Conservation (phyloP, 1,284 basidiomycete species). For the Ceratorhiza oryzae-sativae region DNA sequence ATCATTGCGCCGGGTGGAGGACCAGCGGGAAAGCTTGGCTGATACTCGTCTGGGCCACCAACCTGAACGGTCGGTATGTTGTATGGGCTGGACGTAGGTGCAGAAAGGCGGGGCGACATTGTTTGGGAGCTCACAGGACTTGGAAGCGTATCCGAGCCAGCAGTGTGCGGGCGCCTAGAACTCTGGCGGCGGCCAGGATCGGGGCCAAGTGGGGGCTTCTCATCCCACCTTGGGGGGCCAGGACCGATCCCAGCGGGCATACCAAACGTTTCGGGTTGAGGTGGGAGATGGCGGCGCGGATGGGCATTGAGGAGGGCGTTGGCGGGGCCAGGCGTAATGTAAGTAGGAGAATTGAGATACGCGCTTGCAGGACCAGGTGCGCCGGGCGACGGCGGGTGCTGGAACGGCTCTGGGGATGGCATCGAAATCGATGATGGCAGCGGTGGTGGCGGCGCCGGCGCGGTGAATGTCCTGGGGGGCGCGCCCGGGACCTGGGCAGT, state of each 20-base stretch:
- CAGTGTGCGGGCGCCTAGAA: slow-evolving; percentile 14
- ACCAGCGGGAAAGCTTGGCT: slow-evolving; percentile 11
- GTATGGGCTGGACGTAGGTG: slow-evolving; percentile 8
- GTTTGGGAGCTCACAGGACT: not conserved
- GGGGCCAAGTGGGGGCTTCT: not conserved
- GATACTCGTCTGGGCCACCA: slow-evolving; percentile 16
- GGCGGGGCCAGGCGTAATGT: slow-evolving; percentile 24
- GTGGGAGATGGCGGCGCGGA: slow-evolving; percentile 7
- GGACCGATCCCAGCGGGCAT: slow-evolving; percentile 3
- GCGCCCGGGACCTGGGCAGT: slow-evolving; percentile 25
- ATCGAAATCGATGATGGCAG: not conserved
- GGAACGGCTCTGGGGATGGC: slow-evolving; percentile 24
- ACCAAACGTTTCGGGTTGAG: slow-evolving; percentile 15
- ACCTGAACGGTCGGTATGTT: slow-evolving; percentile 21
- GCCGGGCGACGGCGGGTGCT: slow-evolving; percentile 12
- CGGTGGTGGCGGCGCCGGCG: slow-evolving; percentile 5
- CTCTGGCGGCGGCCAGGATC: not conserved
- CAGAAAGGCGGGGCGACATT: slow-evolving; percentile 21
- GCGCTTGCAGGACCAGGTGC: slow-evolving; percentile 19
- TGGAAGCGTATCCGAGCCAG: slow-evolving; percentile 3
- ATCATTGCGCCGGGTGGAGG: slow-evolving; percentile 34
- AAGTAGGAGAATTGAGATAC: slow-evolving; percentile 4
- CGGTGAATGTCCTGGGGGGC: not conserved
- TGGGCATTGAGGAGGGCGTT: slow-evolving; percentile 20
- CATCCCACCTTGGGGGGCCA: not conserved